Conservation (phyloP, 352 stramenopile genomes). For the Elongisporangium anandrum region DNA sequence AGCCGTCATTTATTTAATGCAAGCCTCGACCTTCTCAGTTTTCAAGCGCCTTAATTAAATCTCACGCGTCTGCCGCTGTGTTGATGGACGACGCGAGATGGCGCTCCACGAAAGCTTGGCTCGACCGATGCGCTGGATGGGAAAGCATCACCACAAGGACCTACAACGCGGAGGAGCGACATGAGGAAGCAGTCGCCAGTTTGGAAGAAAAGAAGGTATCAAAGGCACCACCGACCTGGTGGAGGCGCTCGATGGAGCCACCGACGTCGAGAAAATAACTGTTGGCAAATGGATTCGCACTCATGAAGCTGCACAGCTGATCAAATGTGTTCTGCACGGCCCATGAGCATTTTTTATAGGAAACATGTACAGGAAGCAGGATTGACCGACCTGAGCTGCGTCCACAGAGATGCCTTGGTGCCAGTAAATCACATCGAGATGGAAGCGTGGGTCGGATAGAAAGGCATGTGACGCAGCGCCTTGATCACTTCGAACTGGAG, state of each 20-base stretch:
- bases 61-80: constrained; percentile 10
- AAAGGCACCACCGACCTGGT: constrained; percentile 31
- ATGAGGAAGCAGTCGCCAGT: background rate
- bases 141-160: constrained; percentile 37
- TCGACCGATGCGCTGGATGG: constrained; percentile 39
- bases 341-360: background rate
- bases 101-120: constrained; percentile 40
- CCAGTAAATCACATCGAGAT: constrained; percentile 52
- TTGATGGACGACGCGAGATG: constrained; percentile 28
- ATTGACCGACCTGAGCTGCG: constrained; percentile 22
- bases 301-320: constrained; percentile 42
- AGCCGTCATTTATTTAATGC: constrained; percentile 21
- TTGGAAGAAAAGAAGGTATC: constrained; percentile 13
- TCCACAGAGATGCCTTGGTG: constrained; percentile 26
- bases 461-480: constrained; percentile 16
- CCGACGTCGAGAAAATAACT: constrained; percentile 49
- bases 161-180: constrained; percentile 10
- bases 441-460: constrained; percentile 18
- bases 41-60: constrained; percentile 13
- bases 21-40: constrained; percentile 14
- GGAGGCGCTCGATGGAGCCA: constrained; percentile 42
- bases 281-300: constrained; percentile 31
- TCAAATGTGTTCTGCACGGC: constrained; percentile 28
- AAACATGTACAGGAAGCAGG: background rate
- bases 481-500: constrained; percentile 6